A percentile compares a stretch with the other conserved stretches of the same genome.
Evolutionary conservation across 2,329 filamentous ascomycete genomes (phyloP).

Genomic region (Balansia obtecta): DNA sequence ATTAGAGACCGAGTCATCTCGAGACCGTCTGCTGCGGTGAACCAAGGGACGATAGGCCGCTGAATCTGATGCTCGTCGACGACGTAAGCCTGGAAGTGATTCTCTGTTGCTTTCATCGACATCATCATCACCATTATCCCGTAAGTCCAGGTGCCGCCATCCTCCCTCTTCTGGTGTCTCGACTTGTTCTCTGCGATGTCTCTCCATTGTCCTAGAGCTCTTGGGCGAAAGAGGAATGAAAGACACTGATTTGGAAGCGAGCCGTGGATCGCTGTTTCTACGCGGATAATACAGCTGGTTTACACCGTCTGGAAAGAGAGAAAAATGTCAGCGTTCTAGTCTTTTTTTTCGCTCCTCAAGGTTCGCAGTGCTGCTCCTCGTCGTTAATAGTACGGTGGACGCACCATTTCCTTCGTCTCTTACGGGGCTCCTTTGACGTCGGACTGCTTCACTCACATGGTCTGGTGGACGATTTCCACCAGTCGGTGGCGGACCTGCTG

Average conservation of each 20-base stretch:
- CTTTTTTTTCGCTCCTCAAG: constrained; percentile 5
- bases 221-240: constrained; percentile 39
- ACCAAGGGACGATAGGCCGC: constrained; percentile 19
- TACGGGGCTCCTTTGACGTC: constrained; percentile 12
- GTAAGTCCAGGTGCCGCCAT: constrained; percentile 9
- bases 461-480: constrained; percentile 24
- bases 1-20: constrained; percentile 10
- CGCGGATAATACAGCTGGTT: constrained; percentile 5
- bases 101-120: constrained; percentile 7
- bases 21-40: constrained; percentile 8
- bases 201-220: constrained; percentile 31
- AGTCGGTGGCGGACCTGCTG: constrained; percentile 21
- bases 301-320: constrained; percentile 18
- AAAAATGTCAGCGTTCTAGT: constrained; percentile 4
- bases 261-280: background rate
- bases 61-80: constrained; percentile 22
- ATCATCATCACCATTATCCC: constrained; percentile 8
- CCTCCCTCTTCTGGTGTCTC: constrained; percentile 12
- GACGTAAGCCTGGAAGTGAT: constrained; percentile 9
- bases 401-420: constrained; percentile 24
- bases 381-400: constrained; percentile 18
- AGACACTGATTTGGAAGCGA: constrained; percentile 27
- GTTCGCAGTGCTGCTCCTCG: constrained; percentile 2
- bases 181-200: constrained; percentile 25
- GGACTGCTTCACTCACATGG: constrained; percentile 31